Evolutionary conservation across 2,329 filamentous ascomycete genomes (phyloP).

Genomic region (Beauveria varroae): DNA sequence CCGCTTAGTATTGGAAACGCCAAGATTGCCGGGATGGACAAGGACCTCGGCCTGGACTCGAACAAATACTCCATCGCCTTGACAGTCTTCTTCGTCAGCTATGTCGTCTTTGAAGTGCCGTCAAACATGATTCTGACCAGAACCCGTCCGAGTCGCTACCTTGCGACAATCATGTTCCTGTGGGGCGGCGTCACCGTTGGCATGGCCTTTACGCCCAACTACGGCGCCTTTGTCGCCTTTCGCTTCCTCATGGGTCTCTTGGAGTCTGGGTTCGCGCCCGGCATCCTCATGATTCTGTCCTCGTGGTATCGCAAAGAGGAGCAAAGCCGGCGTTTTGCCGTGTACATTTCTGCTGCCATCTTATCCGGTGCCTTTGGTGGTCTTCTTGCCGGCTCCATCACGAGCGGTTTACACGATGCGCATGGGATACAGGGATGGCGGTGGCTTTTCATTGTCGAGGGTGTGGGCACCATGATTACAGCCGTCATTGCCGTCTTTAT

Average conservation of each 20-base stretch:
- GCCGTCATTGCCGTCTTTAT: conserved; percentile 59
- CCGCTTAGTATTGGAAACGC: conserved; percentile 57
- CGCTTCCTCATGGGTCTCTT: conserved; percentile 45
- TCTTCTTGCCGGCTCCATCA: conserved; percentile 52
- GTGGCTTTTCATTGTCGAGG: conserved; percentile 57
- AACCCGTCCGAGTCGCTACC: conserved; percentile 44
- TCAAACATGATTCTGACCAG: conserved; percentile 48
- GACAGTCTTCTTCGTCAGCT: conserved; percentile 51
- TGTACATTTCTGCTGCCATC: conserved; percentile 46
- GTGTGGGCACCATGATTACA: conserved; percentile 56
- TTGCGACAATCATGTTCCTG: conserved; percentile 44
- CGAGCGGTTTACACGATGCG: conserved; percentile 49
- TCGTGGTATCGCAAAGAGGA: conserved; percentile 50
- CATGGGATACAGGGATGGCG: conserved; percentile 49
- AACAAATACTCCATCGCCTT: conserved; percentile 49
- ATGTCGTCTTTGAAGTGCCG: conserved; percentile 48
- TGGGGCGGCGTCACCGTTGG: conserved; percentile 48
- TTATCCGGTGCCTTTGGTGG: conserved; percentile 53
- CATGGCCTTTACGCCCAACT: conserved; percentile 43
- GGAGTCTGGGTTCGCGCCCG: conserved; percentile 51
- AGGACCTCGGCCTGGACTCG: conserved; percentile 38
- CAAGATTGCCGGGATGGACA: conserved; percentile 44
- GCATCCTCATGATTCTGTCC: conserved; percentile 46
- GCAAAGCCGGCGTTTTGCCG: conserved; percentile 45
- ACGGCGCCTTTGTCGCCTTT: conserved; percentile 36